phyloP scores from a whole-genome alignment of 257 asterid genomes.

The Rauvolfia tetraphylla region DNA sequence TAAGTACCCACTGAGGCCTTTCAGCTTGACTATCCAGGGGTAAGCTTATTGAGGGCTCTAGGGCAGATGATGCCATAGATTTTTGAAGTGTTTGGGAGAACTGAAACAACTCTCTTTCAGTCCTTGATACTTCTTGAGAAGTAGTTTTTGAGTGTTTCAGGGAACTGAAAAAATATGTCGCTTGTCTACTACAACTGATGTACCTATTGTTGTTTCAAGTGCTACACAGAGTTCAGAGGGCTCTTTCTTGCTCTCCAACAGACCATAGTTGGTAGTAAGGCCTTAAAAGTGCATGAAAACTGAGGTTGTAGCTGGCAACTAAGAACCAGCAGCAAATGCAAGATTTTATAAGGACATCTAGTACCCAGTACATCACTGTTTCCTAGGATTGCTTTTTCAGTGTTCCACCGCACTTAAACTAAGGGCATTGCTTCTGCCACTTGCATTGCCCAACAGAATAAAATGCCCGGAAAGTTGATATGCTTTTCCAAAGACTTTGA shows the following conservation, averaged over 20 bases:
- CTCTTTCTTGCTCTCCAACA: slow-evolving; percentile 14
- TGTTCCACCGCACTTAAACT: slow-evolving; percentile 2
- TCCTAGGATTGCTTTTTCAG: not conserved
- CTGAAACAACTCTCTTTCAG: slow-evolving; percentile 15
- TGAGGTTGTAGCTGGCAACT: not conserved
- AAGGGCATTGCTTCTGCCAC: not conserved
- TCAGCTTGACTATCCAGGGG: not conserved
- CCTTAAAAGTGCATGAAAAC: slow-evolving; percentile 1
- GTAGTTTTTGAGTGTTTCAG: slow-evolving; percentile 18
- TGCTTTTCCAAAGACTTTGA: not conserved
- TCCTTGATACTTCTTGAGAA: not conserved
- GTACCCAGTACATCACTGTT: not conserved
- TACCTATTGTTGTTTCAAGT: not conserved
- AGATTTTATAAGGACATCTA: slow-evolving; percentile 5
- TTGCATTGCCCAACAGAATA: not conserved
- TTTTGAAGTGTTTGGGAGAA: slow-evolving; percentile 40
- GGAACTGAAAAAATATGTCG: slow-evolving; percentile 6
- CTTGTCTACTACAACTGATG: not conserved
- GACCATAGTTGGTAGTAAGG: not conserved
- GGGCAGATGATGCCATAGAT: not conserved
- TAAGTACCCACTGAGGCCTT: slow-evolving; percentile 27
- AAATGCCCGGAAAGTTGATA: not conserved
- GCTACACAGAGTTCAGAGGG: slow-evolving; percentile 15
- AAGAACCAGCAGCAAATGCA: not conserved
- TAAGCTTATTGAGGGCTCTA: not conserved